Conservation (phyloP, 2,329 filamentous ascomycete genomes). For the Leptographium lundbergii region DNA sequence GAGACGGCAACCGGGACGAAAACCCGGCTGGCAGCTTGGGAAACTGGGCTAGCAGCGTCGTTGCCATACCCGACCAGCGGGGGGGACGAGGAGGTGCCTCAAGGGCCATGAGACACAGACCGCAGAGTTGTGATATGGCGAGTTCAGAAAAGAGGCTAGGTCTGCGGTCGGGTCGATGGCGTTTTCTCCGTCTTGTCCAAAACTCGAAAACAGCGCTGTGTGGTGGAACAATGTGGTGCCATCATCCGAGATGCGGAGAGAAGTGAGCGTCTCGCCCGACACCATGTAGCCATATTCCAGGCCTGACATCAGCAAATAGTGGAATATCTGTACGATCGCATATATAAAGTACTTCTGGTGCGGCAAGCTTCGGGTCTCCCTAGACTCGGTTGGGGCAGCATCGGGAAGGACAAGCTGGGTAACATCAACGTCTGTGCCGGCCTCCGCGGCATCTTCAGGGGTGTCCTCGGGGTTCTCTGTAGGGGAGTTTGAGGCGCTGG, state of each 20-base stretch:
- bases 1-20: neutral
- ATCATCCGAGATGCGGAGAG: neutral
- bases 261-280: neutral
- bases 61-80: neutral
- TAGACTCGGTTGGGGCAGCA: neutral
- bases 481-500: neutral
- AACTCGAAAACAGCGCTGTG: neutral
- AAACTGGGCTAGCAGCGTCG: neutral
- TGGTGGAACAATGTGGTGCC: slow-evolving; percentile 1
- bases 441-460: neutral
- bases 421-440: neutral
- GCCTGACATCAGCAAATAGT: neutral
- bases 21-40: neutral
- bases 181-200: neutral
- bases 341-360: neutral
- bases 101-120: neutral
- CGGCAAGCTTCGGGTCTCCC: neutral
- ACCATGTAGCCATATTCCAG: slow-evolving; percentile 1
- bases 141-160: neutral
- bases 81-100: neutral
- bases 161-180: neutral
- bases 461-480: neutral
- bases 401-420: too few species aligned
- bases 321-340: neutral
- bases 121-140: neutral